Percentiles rank a stretch among this genome's conserved stretches.
phyloP scores from a whole-genome alignment of 306 rosid genomes.

The Echinosophora koreensis region DNA sequence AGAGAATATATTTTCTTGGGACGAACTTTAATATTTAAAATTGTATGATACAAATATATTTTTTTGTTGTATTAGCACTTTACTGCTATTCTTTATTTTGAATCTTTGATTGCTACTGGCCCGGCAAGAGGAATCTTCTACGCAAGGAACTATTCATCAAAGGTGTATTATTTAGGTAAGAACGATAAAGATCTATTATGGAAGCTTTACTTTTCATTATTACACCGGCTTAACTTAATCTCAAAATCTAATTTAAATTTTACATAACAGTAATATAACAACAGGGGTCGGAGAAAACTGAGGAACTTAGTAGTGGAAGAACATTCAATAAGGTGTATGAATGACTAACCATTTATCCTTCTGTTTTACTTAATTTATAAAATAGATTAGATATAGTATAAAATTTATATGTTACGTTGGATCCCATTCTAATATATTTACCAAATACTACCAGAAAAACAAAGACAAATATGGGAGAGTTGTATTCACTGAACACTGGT shows the following conservation, averaged over 20 bases:
- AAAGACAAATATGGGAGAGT: slow-evolving; percentile 32
- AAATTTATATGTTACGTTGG: too few species aligned
- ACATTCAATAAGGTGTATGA: not conserved
- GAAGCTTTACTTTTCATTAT: not conserved
- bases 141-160: slow-evolving; percentile 15
- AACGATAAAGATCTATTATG: slow-evolving; percentile 21
- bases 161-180: slow-evolving; percentile 21
- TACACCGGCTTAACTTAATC: slow-evolving; percentile 17
- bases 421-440: too few species aligned
- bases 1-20: too few species aligned
- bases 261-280: not conserved
- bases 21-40: too few species aligned
- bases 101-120: slow-evolving; percentile 44
- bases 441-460: not conserved
- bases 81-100: slow-evolving; percentile 22
- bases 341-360: not conserved
- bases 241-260: not conserved
- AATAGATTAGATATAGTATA: too few species aligned
- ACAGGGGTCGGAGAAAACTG: not conserved
- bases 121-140: slow-evolving; percentile 47
- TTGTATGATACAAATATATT: too few species aligned
- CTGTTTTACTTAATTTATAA: too few species aligned
- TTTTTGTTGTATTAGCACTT: not conserved
- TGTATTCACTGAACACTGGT: not conserved
- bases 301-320: slow-evolving; percentile 20